Percentiles rank a stretch among this genome's conserved stretches.
Conservation (phyloP, 2,329 filamentous ascomycete species). For the Penicillium nordicum region DNA sequence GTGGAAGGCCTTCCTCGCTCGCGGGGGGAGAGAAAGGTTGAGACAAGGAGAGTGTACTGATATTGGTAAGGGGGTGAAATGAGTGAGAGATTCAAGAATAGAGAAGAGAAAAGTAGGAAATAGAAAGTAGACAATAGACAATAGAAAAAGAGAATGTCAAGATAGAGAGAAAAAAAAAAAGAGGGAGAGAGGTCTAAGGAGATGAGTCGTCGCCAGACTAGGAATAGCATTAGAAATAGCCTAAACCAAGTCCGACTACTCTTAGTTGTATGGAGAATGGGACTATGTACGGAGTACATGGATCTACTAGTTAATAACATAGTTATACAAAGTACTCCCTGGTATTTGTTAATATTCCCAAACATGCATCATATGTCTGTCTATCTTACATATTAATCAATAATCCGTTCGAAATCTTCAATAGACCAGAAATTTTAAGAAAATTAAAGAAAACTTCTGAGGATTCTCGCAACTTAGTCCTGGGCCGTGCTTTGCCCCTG, state of each 20-base stretch:
- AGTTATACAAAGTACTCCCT: not conserved
- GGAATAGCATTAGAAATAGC: not conserved
- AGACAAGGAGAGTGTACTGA: not conserved
- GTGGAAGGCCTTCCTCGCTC: not conserved
- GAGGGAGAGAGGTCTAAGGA: not conserved
- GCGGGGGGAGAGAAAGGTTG: not conserved
- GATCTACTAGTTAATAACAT: not conserved
- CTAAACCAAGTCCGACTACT: not conserved
- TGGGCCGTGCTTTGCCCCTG: conserved; percentile 11
- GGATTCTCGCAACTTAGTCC: not conserved
- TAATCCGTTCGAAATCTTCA: not conserved
- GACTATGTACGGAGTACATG: not conserved
- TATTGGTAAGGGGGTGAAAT: not conserved
- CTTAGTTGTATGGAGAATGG: not conserved
- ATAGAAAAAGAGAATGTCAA: not conserved
- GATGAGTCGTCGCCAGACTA: not conserved
- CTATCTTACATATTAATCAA: conserved; percentile 2
- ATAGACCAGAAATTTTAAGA: not conserved
- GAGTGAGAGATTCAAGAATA: not conserved
- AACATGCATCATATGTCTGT: not conserved
- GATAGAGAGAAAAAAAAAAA: not conserved
- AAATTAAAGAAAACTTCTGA: not conserved
- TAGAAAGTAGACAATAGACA: not conserved
- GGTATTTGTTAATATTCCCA: not conserved
- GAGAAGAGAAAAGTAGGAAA: not conserved